Evolutionary conservation across 148 eudicot genomes (phyloP), one percentile per base, ranked within the genome.

Genomic region (Cornus suecica): DNA sequence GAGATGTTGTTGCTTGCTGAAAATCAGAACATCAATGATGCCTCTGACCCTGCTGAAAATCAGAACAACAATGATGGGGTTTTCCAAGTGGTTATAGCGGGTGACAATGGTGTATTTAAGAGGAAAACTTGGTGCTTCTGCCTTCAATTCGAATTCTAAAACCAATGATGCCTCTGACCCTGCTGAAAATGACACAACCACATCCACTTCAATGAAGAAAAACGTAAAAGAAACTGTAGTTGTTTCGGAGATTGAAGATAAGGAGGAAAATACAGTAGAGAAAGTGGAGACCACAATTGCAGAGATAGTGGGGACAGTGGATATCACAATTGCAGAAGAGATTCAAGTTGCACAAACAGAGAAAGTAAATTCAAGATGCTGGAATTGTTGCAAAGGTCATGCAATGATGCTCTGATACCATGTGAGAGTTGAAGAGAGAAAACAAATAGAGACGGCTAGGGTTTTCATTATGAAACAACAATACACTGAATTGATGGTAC

Each of bases 91-190:
- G 30, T 77, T 78, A 70, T 65, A 80, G 80, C 66, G 82, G 56
- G 80, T 74, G 28, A 73, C 52, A 42, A 89, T 89, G 92, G 88
- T 77, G 73, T 80, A 80, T 76, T 72, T 71, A 22, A 78, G 79
- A 74, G 83, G 84, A 65, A 80, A 81, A 72, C 83, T 65, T 74
- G 68, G 45, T 20, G 75, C 71, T 72, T 56, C 81, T 70, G 34
- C 58, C 65, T 74, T 82, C 52, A 77, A 61, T 74, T 76, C 75
- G 41, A 74, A 71, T 52, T 16, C 65, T 65, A 74, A 80, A 76
- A 66, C 14, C 24, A 15, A 68, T 69, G 74, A 61, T 71, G 73
- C 65, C 56, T 69, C 63, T 66, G 62, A 76, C 20, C 63, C 68
- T 45, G 84, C 65, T 65, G 74, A 66, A 30, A 76, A 29, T 11